Base-by-base conservation (phyloP, 78 protist genomes). In the slime mould (Dictyostelium discoideum) region DNA sequence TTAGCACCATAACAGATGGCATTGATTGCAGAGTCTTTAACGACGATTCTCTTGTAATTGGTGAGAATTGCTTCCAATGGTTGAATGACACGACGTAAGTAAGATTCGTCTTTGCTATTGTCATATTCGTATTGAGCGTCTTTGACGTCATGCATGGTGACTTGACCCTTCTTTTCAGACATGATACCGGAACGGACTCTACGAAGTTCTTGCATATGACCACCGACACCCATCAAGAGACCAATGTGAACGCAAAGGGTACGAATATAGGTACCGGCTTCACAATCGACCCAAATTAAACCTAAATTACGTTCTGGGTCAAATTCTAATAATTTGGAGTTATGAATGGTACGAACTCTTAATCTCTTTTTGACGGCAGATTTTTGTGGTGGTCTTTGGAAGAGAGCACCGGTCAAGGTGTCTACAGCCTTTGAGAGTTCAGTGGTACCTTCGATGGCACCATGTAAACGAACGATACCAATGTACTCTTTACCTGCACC, bases 221-320 rank as follows among this genome's bases (percentile, higher is more conserved):
- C 99, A 37, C 99, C 99, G 24, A 94, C 98, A 42, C 99, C 99
- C 74, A 99, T 97, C 42, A 99, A 84, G 14, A 99, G 96, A 42
- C 99, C 99, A 29, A 99, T 92, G 96, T 99, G 99, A 20, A 98
- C 99, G 80, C 99, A 99, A 16, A 99, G 99, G 1, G 99, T 99
- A 54, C 99, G 98, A 84, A 99, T 99, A 98, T 99, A 99, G 5
- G 99, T 99, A 57, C 99, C 99, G 5, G 99, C 99, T 95, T 99
- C 99, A 95, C 99, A 99, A 54, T 73, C 73, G 37, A 99, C 99
- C 98, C 98, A 94, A 98, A 99, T 98, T 76, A 99, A 93, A 32
- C 98, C 99, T n/a, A 99, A 96, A 85, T 98, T 84, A 42, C 98
- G 90, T 65, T 99, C 99, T 18, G 10, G 24, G 86, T 99, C 99